A percentile compares a stretch with the other conserved stretches of the same genome.
These are phyloP conservation scores for Rhododendron henanense DNA, from an alignment of 148 eudicot species.

Conservation along the genomic window DNA sequence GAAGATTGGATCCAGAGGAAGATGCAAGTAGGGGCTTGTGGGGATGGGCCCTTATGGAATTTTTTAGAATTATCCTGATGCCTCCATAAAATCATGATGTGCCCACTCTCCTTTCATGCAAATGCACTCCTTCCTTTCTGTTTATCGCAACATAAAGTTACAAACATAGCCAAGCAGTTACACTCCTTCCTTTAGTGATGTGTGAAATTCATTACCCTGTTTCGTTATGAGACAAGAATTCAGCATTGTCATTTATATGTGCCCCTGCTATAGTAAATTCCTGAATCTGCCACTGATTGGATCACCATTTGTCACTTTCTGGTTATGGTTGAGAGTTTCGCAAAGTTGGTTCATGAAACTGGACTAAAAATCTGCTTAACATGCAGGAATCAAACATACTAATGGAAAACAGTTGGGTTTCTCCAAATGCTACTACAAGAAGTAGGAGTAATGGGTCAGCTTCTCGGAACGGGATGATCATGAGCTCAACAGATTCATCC, in stretches of 20 bases:
- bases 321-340: not conserved
- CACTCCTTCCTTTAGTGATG: not conserved
- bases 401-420: slow-evolving; percentile 51
- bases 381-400: slow-evolving; percentile 77
- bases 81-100: not conserved
- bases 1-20: not conserved
- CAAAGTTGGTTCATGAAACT: not conserved
- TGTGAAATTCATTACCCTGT: not conserved
- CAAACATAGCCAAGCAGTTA: not conserved
- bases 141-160: not conserved
- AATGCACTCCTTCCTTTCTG: not conserved
- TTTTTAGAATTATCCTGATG: not conserved
- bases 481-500: slow-evolving; percentile 26
- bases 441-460: slow-evolving; percentile 46
- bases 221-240: not conserved
- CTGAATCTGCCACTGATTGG: not conserved
- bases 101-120: not conserved
- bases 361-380: slow-evolving; percentile 15
- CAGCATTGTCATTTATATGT: not conserved
- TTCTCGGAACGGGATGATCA: slow-evolving; percentile 30
- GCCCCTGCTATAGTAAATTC: not conserved
- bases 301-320: not conserved
- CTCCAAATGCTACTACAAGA: slow-evolving; percentile 58
- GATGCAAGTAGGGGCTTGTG: slow-evolving; percentile 3
- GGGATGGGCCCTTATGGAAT: not conserved